Evolutionary conservation across 495 filamentous ascomycete species (phyloP).

Genomic region (Neurospora sp.): DNA sequence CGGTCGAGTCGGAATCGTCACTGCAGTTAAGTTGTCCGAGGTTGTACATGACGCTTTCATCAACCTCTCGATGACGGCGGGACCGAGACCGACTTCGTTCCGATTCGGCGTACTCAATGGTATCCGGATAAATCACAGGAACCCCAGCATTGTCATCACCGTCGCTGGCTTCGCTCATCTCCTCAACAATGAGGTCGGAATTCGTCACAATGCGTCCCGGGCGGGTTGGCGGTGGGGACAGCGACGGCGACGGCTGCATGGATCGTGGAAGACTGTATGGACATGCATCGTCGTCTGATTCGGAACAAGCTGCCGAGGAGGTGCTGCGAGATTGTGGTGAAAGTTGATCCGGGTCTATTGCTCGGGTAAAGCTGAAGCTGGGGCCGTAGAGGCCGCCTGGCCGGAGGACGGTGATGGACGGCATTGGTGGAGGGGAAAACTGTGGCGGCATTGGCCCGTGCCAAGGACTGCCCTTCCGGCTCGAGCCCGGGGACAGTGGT

Average conservation of each 20-base stretch:
- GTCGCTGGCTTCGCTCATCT: constrained; percentile 34
- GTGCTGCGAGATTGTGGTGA: constrained; percentile 41
- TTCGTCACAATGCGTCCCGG: constrained; percentile 24
- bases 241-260: constrained; percentile 17
- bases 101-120: constrained; percentile 36
- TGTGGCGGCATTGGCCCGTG: constrained; percentile 19
- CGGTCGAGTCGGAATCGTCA: constrained; percentile 32
- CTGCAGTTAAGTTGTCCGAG: constrained; percentile 33
- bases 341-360: constrained; percentile 34
- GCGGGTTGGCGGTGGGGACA: constrained; percentile 13
- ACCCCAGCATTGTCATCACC: constrained; percentile 24
- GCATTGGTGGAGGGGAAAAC: constrained; percentile 16
- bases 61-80: constrained; percentile 16
- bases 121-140: constrained; percentile 28
- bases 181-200: constrained; percentile 31
- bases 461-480: constrained; percentile 23
- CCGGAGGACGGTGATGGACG: constrained; percentile 25
- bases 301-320: constrained; percentile 18
- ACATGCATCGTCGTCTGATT: constrained; percentile 21
- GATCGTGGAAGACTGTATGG: constrained; percentile 23
- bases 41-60: constrained; percentile 27
- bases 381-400: constrained; percentile 29
- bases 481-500: constrained; percentile 36
- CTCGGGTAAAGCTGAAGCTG: constrained; percentile 30
- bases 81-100: constrained; percentile 33